Conservation (phyloP, 768 basidiomycete genomes). For the Gloeophyllum trabeum region DNA sequence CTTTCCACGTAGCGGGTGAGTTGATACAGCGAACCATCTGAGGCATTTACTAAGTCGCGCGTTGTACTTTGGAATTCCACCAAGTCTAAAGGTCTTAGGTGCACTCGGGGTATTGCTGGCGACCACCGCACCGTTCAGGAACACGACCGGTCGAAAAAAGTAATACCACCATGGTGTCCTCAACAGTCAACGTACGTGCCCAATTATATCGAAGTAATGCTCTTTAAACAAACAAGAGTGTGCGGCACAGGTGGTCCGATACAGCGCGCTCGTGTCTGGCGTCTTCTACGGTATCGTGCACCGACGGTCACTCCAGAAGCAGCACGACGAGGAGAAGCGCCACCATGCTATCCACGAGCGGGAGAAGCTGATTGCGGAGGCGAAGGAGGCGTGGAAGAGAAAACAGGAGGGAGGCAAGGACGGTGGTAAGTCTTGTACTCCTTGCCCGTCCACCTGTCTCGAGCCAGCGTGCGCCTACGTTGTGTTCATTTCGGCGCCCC, state of each 20-base stretch:
- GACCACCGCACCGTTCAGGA: background rate
- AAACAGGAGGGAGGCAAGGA: conserved; percentile 47
- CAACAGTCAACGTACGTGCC: conserved; percentile 65
- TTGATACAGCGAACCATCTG: no score
- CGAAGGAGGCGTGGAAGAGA: conserved; percentile 85
- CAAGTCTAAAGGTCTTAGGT: no score
- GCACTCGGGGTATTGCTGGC: no score
- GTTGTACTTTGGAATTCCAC: no score
- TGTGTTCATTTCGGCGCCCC: background rate
- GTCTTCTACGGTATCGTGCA: conserved; percentile 89
- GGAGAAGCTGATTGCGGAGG: conserved; percentile 71
- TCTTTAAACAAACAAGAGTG: no score
- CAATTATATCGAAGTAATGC: no score
- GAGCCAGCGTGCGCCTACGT: background rate
- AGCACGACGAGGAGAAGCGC: conserved; percentile 67
- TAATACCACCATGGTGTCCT: conserved; percentile 57
- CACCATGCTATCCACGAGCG: conserved; percentile 63
- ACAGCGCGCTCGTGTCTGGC: conserved; percentile 81
- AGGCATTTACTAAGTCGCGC: no score
- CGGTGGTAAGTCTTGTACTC: conserved; percentile 36
- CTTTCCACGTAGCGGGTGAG: no score
- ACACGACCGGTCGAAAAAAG: conserved; percentile 8
- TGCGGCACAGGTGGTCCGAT: conserved; percentile 85
- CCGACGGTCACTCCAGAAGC: conserved; percentile 78
- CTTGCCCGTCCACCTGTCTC: conserved; percentile 1